Evolutionary conservation across 306 rosid genomes (phyloP).

Genomic region (Fragaria ananassa): DNA sequence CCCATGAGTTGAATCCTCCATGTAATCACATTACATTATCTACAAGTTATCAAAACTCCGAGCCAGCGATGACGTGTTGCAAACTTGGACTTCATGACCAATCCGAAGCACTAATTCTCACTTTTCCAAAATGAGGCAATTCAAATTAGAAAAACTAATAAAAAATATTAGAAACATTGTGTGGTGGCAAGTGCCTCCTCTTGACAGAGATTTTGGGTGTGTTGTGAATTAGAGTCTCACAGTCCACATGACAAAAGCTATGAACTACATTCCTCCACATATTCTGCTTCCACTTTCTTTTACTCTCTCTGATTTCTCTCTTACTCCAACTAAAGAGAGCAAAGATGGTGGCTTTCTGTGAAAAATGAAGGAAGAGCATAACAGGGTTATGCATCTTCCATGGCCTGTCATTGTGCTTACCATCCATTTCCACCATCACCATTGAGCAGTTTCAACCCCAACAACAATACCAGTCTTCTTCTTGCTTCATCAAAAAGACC

Average conservation of each 20-base stretch:
- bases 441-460: conserved; percentile 27
- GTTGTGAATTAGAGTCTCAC: conserved; percentile 33
- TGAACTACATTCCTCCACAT: conserved; percentile 40
- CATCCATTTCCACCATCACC: conserved; percentile 53
- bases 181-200: conserved; percentile 46
- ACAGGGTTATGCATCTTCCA: conserved; percentile 66
- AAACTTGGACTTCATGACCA: conserved; percentile 20
- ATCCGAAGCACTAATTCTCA: conserved; percentile 19
- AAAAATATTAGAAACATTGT: conserved; percentile 11
- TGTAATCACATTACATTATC: conserved; percentile 66
- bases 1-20: too few relatives aligned
- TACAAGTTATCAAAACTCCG: conserved; percentile 41
- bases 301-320: background rate
- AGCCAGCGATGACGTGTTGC: conserved; percentile 50
- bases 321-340: conserved; percentile 11
- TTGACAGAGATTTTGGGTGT: conserved; percentile 39
- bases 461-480: conserved; percentile 12
- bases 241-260: conserved; percentile 44
- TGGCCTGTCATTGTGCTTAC: conserved; percentile 73
- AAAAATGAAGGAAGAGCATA: conserved; percentile 53
- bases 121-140: background rate
- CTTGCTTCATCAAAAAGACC: conserved; percentile 36
- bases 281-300: background rate
- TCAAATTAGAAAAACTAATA: background rate
- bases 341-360: conserved; percentile 50